Evolutionary conservation across 2,329 filamentous ascomycete genomes (phyloP).

Genomic region (Hypoxylon sp.): DNA sequence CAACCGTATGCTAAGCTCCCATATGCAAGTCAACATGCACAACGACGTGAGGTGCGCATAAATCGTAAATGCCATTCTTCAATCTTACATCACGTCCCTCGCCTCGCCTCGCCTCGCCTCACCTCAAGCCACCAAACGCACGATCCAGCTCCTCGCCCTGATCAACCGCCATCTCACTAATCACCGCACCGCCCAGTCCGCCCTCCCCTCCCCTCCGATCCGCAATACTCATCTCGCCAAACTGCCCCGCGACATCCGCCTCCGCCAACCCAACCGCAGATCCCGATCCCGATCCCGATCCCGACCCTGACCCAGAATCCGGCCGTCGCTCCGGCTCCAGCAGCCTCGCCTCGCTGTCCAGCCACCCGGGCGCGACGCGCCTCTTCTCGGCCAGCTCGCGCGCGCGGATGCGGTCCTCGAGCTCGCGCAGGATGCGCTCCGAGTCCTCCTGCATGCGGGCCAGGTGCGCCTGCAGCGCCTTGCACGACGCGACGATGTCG

Average conservation of each 20-base stretch:
- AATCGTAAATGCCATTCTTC: not conserved
- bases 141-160: slow-evolving; percentile 71
- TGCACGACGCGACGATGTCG: slow-evolving; percentile 86
- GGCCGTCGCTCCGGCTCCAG: slow-evolving; percentile 74
- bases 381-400: slow-evolving; percentile 85
- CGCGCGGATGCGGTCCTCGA: slow-evolving; percentile 76
- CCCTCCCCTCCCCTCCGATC: slow-evolving; percentile 41
- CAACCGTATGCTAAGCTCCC: slow-evolving; percentile 6
- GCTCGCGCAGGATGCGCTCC: slow-evolving; percentile 74
- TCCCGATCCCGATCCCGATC: slow-evolving; percentile 45
- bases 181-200: slow-evolving; percentile 36
- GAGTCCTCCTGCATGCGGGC: slow-evolving; percentile 77
- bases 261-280: slow-evolving; percentile 43
- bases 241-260: slow-evolving; percentile 45
- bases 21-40: slow-evolving; percentile 3
- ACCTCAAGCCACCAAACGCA: slow-evolving; percentile 64
- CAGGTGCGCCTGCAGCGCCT: slow-evolving; percentile 82
- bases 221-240: slow-evolving; percentile 53
- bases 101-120: slow-evolving; percentile 6
- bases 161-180: slow-evolving; percentile 61
- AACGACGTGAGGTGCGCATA: not conserved
- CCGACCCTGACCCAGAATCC: slow-evolving; percentile 44
- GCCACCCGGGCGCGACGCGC: slow-evolving; percentile 83
- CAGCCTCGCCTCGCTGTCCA: slow-evolving; percentile 80
- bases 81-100: not conserved